Conservation (phyloP, 768 basidiomycete species). For the Heimioporus sp. region DNA sequence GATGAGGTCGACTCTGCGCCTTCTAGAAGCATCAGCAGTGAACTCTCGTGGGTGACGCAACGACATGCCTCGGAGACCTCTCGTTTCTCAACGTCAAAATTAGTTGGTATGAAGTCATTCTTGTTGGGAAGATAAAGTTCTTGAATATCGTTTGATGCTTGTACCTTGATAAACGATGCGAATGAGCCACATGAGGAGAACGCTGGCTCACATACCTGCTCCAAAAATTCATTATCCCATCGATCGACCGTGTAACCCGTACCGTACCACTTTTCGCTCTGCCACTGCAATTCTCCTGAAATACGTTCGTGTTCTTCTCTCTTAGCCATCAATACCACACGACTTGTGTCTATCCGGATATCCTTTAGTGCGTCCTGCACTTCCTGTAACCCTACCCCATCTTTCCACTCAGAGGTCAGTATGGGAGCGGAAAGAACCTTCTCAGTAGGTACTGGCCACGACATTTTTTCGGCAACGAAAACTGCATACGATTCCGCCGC, state of each 20-base stretch:
- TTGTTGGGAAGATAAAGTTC: constrained; percentile 79
- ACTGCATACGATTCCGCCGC: constrained; percentile 79
- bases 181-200: neutral
- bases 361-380: constrained; percentile 60
- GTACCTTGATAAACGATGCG: constrained; percentile 46
- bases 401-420: constrained; percentile 73
- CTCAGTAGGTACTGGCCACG: constrained; percentile 79
- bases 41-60: neutral
- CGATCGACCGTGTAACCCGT: constrained; percentile 80
- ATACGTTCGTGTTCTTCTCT: constrained; percentile 59
- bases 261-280: constrained; percentile 88
- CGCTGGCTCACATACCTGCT: constrained; percentile 37
- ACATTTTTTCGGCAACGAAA: constrained; percentile 70
- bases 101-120: constrained; percentile 89
- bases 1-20: constrained; percentile 72
- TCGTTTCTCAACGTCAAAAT: constrained; percentile 79
- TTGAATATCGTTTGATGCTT: constrained; percentile 56
- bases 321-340: constrained; percentile 79
- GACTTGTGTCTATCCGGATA: constrained; percentile 56
- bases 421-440: constrained; percentile 69
- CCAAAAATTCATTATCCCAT: constrained; percentile 61
- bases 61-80: constrained; percentile 57
- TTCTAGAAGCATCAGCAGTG: constrained; percentile 30
- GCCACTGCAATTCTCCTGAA: constrained; percentile 53
- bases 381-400: constrained; percentile 44